These are phyloP conservation scores for Cytospora leucostoma DNA, from an alignment of 2,329 filamentous ascomycete genomes.

Conservation along the genomic window DNA sequence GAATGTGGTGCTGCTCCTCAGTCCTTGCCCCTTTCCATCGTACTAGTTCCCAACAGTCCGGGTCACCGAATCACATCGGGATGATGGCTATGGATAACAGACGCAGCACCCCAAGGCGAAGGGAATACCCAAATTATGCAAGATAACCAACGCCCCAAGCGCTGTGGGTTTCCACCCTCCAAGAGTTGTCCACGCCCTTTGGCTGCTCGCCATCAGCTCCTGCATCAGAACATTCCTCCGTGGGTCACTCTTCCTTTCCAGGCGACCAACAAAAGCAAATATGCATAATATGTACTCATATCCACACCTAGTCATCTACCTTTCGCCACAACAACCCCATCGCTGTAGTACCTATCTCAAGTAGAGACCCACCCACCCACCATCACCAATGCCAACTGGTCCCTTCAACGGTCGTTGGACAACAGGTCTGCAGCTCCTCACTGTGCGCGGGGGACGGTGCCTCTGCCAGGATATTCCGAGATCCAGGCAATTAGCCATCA, in stretches of 20 bases:
- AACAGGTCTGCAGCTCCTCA: constrained; percentile 2
- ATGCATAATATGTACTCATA: neutral
- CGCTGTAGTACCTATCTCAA: neutral
- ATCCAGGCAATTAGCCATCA: neutral
- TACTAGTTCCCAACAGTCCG: neutral
- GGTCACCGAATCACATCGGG: neutral
- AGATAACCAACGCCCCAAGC: neutral
- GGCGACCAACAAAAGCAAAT: constrained; percentile 7
- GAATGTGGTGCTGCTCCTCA: neutral
- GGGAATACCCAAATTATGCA: neutral
- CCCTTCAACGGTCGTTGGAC: neutral
- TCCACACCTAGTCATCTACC: neutral
- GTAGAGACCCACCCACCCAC: neutral
- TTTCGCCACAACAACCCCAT: neutral
- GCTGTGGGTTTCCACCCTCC: neutral
- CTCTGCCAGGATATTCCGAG: neutral
- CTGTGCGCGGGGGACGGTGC: constrained; percentile 13
- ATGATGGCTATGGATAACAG: neutral
- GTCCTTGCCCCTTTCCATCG: neutral
- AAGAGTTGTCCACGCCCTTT: neutral
- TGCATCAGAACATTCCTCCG: constrained; percentile 1
- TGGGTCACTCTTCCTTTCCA: neutral
- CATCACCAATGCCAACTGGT: neutral
- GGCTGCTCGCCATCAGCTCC: neutral
- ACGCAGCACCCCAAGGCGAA: neutral